Evolutionary conservation across 2,329 filamentous ascomycete genomes (phyloP), one percentile per base, ranked within the genome.

Genomic region (Colletotrichum coccodes): DNA sequence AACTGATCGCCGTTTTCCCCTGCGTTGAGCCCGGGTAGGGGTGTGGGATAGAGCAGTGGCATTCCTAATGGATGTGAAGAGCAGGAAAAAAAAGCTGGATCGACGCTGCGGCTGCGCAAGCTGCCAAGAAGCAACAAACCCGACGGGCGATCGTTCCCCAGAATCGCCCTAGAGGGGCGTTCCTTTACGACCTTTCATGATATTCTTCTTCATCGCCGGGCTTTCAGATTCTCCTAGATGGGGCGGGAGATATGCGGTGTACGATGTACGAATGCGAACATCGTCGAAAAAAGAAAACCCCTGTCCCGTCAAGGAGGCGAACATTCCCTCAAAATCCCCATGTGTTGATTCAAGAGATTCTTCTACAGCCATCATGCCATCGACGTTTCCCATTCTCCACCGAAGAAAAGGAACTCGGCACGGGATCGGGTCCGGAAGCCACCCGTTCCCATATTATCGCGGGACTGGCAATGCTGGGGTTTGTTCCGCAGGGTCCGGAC

Each of bases 91-190:
- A 36, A n/a, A 16, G 58, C 58, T 40, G 46, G 63, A 66, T 62
- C 58, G 58, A 60, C 63, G 26, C 59, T 66, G 63, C 63, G 32
- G 50, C 63, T 50, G 50, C 63, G 32, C 32, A 42, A 66, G 57
- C 32, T 34, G 58, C 58, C 49, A 61, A 66, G 63, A 23, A 26
- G n/a, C 9, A 44, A 65, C 34, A 16, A 6, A 38, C 8, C 42
- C 58, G 49, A 44, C 46, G 49, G 49, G 26, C 47, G 54, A 68
- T 68, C 66, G 54, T 60, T 50, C 53, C 40, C 56, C n/a, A 32
- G 47, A 40, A 38, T 44, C 26, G 32, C 34, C 23, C 28, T 26
- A 36, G 21, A 23, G 28, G 61, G 54, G 61, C 38, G 49, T 60
- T 34, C 12, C 21, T 28, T 21, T 65, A 60, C 11, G 32, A 34